These are phyloP conservation scores for Furcasterigmium sp. DNA, from an alignment of 2,329 filamentous ascomycete species.

Conservation along the genomic window DNA sequence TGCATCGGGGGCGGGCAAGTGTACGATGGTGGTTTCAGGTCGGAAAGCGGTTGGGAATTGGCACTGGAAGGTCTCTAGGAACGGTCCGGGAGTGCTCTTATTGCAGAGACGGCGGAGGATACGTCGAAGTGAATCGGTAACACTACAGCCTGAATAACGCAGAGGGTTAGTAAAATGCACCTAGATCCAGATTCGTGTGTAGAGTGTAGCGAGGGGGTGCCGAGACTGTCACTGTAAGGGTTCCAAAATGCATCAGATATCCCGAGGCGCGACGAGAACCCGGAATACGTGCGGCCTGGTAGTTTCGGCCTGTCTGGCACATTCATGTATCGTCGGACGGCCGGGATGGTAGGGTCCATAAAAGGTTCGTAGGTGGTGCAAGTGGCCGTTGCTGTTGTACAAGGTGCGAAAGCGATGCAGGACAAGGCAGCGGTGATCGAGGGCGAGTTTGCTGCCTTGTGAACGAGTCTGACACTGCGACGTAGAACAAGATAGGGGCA, in stretches of 20 bases:
- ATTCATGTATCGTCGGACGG: too few relatives aligned
- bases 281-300: too few relatives aligned
- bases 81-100: not conserved
- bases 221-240: too few relatives aligned
- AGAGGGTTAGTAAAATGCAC: not conserved
- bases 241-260: too few relatives aligned
- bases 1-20: constrained; percentile 33
- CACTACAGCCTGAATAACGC: not conserved
- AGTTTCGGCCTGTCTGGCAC: too few relatives aligned
- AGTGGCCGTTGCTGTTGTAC: not conserved
- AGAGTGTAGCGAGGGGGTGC: too few relatives aligned
- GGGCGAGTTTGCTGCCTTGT: not conserved
- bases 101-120: not conserved
- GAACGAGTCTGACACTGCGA: not conserved
- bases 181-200: too few relatives aligned
- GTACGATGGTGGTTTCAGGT: not conserved
- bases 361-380: too few relatives aligned
- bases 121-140: not conserved
- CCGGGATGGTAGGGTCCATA: too few relatives aligned
- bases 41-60: not conserved
- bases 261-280: too few relatives aligned
- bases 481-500: constrained; percentile 1
- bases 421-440: not conserved
- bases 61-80: not conserved
- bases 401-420: not conserved